Conservation (phyloP, 768 basidiomycete genomes). For the Kwoniella shandongensis region DNA sequence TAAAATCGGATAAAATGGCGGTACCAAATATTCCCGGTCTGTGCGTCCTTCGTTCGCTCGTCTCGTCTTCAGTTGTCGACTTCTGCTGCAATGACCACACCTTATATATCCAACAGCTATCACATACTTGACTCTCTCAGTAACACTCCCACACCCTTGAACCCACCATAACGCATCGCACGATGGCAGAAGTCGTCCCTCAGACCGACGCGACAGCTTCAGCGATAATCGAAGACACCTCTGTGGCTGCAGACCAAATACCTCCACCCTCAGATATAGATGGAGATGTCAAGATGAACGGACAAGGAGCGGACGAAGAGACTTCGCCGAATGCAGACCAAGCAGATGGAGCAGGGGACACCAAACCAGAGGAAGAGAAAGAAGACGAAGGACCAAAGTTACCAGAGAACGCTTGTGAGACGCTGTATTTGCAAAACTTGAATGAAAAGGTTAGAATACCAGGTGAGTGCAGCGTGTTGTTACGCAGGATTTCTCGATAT, state of each 20-base stretch:
- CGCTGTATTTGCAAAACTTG: constrained; percentile 91
- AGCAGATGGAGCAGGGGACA: neutral
- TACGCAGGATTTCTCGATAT: too few species aligned
- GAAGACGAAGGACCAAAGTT: constrained; percentile 23
- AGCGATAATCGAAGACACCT: neutral
- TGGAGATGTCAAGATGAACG: constrained; percentile 10
- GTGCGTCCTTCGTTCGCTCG: too few species aligned
- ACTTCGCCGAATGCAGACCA: too few species aligned
- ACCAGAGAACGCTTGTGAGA: constrained; percentile 64
- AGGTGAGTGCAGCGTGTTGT: constrained; percentile 39
- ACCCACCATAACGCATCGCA: too few species aligned
- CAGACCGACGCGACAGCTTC: neutral
- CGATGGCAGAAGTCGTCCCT: constrained; percentile 21
- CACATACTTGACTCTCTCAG: too few species aligned
- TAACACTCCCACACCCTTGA: neutral
- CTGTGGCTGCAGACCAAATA: constrained; percentile 6
- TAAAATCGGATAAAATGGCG: constrained; percentile 2
- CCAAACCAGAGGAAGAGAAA: constrained; percentile 2
- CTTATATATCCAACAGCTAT: too few species aligned
- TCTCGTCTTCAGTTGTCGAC: too few species aligned
- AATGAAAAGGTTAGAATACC: constrained; percentile 70
- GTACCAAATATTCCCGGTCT: constrained; percentile 5
- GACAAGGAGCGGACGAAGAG: neutral
- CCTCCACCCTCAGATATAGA: constrained; percentile 3
- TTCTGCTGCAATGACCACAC: too few species aligned